Conservation (phyloP, 2,329 filamentous ascomycete genomes). For the Fusarium sp. region DNA sequence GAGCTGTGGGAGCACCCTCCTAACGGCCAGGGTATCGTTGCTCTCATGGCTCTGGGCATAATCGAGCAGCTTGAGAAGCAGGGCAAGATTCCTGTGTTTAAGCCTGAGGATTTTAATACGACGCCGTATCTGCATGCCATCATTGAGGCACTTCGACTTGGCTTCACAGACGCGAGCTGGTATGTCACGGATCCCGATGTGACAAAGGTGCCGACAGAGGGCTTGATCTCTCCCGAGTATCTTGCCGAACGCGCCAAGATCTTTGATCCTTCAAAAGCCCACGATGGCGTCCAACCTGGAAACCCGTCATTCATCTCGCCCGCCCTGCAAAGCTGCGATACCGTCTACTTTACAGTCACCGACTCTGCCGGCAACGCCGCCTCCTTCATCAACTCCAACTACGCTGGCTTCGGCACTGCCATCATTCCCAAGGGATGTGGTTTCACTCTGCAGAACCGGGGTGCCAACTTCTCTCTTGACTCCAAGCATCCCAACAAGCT, state of each 20-base stretch:
- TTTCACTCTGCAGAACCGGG: conserved; percentile 95
- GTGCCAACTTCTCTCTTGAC: conserved; percentile 83
- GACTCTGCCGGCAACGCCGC: conserved; percentile 89
- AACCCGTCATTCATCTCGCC: conserved; percentile 68
- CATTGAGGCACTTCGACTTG: conserved; percentile 88
- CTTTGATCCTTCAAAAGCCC: conserved; percentile 69
- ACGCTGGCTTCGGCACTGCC: conserved; percentile 85
- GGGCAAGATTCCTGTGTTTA: conserved; percentile 80
- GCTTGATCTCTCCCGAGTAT: conserved; percentile 79
- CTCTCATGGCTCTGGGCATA: conserved; percentile 93
- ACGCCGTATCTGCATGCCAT: conserved; percentile 85
- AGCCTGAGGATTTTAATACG: conserved; percentile 81
- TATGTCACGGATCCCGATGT: conserved; percentile 88
- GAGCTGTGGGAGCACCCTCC: conserved; percentile 97
- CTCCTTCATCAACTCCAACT: conserved; percentile 97
- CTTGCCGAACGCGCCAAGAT: conserved; percentile 76
- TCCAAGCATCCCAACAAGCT: conserved; percentile 82
- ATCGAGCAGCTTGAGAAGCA: conserved; percentile 84
- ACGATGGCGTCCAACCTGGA: conserved; percentile 74
- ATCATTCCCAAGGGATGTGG: conserved; percentile 90
- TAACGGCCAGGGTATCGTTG: conserved; percentile 95
- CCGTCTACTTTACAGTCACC: conserved; percentile 91
- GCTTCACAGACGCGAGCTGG: conserved; percentile 91
- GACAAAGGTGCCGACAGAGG: conserved; percentile 74
- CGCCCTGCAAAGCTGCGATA: conserved; percentile 88